Percentiles rank a stretch among this genome's conserved stretches.
Evolutionary conservation across 805 yeast genomes (phyloP).

Genomic region (Danielozyma ontarioensis): DNA sequence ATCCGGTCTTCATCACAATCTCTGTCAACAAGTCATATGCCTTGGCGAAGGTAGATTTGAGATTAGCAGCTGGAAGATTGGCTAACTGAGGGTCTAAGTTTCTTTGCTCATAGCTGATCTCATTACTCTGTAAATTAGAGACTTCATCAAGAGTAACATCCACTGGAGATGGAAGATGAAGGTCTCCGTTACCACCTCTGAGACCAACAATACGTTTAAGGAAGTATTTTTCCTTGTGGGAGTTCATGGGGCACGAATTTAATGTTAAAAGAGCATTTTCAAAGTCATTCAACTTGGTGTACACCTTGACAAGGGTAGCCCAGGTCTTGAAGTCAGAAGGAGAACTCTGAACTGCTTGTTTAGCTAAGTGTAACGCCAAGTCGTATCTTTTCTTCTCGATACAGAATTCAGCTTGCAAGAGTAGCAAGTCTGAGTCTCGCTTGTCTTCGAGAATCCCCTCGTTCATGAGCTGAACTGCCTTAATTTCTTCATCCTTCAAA

Average conservation of each 20-base stretch:
- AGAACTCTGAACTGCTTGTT: slow-evolving; percentile 60
- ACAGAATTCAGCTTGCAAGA: slow-evolving; percentile 56
- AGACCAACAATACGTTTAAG: slow-evolving; percentile 58
- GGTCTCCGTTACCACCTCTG: slow-evolving; percentile 39
- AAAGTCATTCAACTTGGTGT: slow-evolving; percentile 58
- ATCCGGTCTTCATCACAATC: slow-evolving; percentile 40
- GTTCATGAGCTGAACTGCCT: slow-evolving; percentile 48
- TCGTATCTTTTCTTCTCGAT: slow-evolving; percentile 47
- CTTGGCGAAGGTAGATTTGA: slow-evolving; percentile 45
- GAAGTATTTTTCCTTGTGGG: slow-evolving; percentile 61
- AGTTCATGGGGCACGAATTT: slow-evolving; percentile 79
- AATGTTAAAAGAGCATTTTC: slow-evolving; percentile 69
- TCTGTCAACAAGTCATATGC: slow-evolving; percentile 43
- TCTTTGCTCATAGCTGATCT: slow-evolving; percentile 61
- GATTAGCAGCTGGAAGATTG: slow-evolving; percentile 64
- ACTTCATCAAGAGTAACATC: slow-evolving; percentile 72
- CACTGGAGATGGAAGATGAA: slow-evolving; percentile 72
- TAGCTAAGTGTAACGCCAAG: slow-evolving; percentile 54
- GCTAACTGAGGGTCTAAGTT: slow-evolving; percentile 57
- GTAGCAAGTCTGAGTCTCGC: slow-evolving; percentile 50
- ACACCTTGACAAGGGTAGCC: slow-evolving; percentile 61
- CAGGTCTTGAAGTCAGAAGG: slow-evolving; percentile 77
- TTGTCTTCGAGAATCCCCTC: slow-evolving; percentile 46
- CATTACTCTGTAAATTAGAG: slow-evolving; percentile 58
- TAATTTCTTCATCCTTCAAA: slow-evolving; percentile 53